Evolutionary conservation across 2,329 filamentous ascomycete genomes (phyloP).

Genomic region (Rhynchosporium agropyri): DNA sequence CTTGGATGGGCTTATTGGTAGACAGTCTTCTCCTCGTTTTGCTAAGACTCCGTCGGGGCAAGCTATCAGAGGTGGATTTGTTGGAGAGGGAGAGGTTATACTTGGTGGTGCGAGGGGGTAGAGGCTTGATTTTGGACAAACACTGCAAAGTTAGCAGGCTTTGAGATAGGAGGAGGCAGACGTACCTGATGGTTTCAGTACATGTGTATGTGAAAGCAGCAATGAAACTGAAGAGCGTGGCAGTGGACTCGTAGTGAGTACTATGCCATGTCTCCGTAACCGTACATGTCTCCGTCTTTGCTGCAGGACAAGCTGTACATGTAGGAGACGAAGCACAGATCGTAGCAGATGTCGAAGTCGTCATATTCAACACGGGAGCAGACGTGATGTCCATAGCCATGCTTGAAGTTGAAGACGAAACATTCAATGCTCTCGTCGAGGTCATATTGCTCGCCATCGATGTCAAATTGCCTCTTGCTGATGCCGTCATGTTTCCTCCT

Average conservation of each 20-base stretch:
- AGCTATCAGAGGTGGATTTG: slow-evolving; percentile 16
- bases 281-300: slow-evolving; percentile 30
- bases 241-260: slow-evolving; percentile 31
- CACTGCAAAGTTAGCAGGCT: slow-evolving; percentile 10
- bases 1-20: not conserved
- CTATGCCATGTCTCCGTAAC: slow-evolving; percentile 37
- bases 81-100: not conserved
- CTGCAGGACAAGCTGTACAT: slow-evolving; percentile 24
- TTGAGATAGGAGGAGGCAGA: not conserved
- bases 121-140: slow-evolving; percentile 19
- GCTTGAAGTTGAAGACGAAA: slow-evolving; percentile 4
- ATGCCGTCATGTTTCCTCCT: not conserved
- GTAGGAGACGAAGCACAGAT: slow-evolving; percentile 15
- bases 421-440: not conserved
- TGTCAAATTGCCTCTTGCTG: not conserved
- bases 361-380: not conserved
- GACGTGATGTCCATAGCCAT: slow-evolving; percentile 16
- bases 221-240: slow-evolving; percentile 33
- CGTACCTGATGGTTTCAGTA: slow-evolving; percentile 34
- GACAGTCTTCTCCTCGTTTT: slow-evolving; percentile 27
- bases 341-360: slow-evolving; percentile 3
- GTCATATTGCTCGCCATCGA: not conserved
- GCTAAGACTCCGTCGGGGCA: slow-evolving; percentile 25
- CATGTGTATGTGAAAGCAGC: slow-evolving; percentile 32
- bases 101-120: slow-evolving; percentile 15